These are phyloP conservation scores for Venturia aucupariae DNA, from an alignment of 2,329 filamentous ascomycete genomes.

Conservation along the genomic window DNA sequence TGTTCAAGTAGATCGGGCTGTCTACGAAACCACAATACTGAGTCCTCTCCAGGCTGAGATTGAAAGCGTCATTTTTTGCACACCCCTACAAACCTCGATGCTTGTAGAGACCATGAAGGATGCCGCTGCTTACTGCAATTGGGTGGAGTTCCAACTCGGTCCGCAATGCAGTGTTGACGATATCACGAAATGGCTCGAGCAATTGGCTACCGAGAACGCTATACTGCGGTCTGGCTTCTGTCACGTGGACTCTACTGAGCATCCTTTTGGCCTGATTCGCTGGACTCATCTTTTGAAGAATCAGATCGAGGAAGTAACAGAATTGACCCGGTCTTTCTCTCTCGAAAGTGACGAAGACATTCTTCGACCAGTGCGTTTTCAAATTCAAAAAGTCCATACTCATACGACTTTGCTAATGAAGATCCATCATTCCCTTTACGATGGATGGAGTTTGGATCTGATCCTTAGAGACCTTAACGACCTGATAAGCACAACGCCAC, in stretches of 20 bases:
- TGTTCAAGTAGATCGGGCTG: background rate
- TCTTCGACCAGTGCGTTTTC: constrained; percentile 54
- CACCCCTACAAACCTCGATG: constrained; percentile 70
- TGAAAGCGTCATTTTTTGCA: constrained; percentile 50
- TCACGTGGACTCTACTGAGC: constrained; percentile 34
- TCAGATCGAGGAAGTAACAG: constrained; percentile 36
- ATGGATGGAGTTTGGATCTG: constrained; percentile 86
- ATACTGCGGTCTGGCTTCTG: constrained; percentile 68
- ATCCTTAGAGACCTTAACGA: constrained; percentile 56
- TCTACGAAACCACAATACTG: background rate
- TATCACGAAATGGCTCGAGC: constrained; percentile 30
- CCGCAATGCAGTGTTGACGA: constrained; percentile 25
- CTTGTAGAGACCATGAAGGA: constrained; percentile 60
- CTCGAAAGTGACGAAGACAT: constrained; percentile 31
- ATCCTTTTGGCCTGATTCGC: constrained; percentile 52
- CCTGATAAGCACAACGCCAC: background rate
- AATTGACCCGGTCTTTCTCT: constrained; percentile 32
- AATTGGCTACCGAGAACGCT: constrained; percentile 41
- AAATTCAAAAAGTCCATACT: constrained; percentile 34
- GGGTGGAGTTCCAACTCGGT: constrained; percentile 55
- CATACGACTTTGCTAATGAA: constrained; percentile 39
- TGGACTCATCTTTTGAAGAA: constrained; percentile 44
- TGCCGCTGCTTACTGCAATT: constrained; percentile 63
- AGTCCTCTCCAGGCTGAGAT: constrained; percentile 15
- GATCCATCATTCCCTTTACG: constrained; percentile 78